Conservation (phyloP, 176 grass and related monocot species). For the Paspalum notatum region DNA sequence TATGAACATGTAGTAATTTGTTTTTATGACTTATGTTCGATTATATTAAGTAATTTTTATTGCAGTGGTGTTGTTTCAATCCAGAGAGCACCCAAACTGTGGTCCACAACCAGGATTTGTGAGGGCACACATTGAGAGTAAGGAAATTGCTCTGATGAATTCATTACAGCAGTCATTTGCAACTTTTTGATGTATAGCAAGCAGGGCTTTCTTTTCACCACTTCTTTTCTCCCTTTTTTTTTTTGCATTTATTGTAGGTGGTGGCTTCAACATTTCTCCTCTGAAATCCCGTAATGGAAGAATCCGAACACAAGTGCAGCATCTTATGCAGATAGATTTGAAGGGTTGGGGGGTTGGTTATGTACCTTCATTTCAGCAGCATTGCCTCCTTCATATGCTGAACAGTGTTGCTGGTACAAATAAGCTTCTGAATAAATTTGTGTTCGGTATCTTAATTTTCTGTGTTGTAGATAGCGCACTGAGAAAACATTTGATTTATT, state of each 20-base stretch:
- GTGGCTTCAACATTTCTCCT: constrained; percentile 96
- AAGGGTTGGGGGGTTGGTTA: constrained; percentile 93
- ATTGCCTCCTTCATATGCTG: constrained; percentile 96
- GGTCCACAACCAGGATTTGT: constrained; percentile 95
- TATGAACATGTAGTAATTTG: neutral
- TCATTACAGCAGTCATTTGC: constrained; percentile 19
- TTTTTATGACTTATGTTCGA: constrained; percentile 25
- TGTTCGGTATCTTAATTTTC: constrained; percentile 22
- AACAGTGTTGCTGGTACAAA: constrained; percentile 91
- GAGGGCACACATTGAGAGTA: constrained; percentile 97
- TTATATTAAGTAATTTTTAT: constrained; percentile 33
- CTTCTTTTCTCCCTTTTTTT: constrained; percentile 22
- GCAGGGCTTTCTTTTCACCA: constrained; percentile 9
- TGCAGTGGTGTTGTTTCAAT: constrained; percentile 95
- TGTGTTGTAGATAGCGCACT: neutral
- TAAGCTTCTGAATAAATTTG: constrained; percentile 15
- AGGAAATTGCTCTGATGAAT: constrained; percentile 13
- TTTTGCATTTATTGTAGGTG: constrained; percentile 54
- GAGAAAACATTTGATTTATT: constrained; percentile 13
- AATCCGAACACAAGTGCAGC: constrained; percentile 86
- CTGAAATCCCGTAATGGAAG: constrained; percentile 81
- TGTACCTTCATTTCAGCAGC: constrained; percentile 88
- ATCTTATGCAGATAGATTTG: constrained; percentile 99
- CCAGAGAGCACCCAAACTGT: constrained; percentile 96
- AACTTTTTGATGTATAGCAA: constrained; percentile 26